Evolutionary conservation across 2,329 filamentous ascomycete species (phyloP).

Genomic region (Ceratocystis ficicola): DNA sequence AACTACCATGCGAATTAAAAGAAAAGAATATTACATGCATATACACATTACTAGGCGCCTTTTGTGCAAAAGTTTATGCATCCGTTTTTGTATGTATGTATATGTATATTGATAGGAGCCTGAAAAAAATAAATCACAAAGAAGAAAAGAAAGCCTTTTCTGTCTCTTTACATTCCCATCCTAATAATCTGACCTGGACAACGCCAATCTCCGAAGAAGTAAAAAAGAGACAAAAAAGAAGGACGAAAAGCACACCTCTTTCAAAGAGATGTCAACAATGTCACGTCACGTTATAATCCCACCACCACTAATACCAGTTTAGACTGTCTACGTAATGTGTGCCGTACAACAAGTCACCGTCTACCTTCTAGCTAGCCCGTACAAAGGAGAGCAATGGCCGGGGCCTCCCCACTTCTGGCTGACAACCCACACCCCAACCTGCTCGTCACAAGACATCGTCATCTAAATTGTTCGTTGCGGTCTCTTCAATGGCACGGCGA

Average conservation of each 20-base stretch:
- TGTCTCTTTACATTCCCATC: not conserved
- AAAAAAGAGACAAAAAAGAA: not conserved
- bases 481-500: constrained; percentile 61
- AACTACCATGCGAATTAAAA: no score
- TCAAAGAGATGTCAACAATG: not conserved
- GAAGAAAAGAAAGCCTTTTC: not conserved
- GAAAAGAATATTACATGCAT: not conserved
- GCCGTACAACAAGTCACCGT: not conserved
- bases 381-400: not conserved
- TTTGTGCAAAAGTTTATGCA: not conserved
- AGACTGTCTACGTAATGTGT: not conserved
- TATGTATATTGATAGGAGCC: not conserved
- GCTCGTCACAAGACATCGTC: constrained; percentile 52
- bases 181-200: not conserved
- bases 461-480: constrained; percentile 59
- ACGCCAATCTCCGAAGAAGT: not conserved
- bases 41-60: no score
- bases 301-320: no score
- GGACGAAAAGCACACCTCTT: not conserved
- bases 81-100: not conserved
- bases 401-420: not conserved
- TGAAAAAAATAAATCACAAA: not conserved
- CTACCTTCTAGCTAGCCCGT: not conserved
- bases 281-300: not conserved
- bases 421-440: no score